Percentiles rank a stretch among this genome's conserved stretches.
These are phyloP conservation scores for Mucor velutinosus DNA, from an alignment of 371 early-diverging fungal species.

Conservation along the genomic window DNA sequence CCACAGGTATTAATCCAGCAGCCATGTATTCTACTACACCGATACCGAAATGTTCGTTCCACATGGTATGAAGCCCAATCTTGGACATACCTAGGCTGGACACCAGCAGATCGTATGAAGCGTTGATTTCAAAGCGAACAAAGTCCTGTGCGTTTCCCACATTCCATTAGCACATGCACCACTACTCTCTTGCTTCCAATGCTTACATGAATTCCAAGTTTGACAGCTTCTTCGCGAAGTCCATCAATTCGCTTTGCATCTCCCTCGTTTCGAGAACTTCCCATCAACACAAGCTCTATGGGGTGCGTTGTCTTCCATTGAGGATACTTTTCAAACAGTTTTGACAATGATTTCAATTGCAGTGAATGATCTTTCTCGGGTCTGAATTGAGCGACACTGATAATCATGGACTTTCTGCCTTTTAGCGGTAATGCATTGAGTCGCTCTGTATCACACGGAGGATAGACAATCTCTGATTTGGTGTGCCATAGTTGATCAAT, in stretches of 20 bases:
- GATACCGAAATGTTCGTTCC: conserved; percentile 98
- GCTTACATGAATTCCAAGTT: conserved; percentile 60
- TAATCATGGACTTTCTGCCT: conserved; percentile 58
- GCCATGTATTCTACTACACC: conserved; percentile 97
- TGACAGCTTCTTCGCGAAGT: conserved; percentile 51
- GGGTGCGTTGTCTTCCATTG: conserved; percentile 36
- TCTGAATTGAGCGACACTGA: conserved; percentile 94
- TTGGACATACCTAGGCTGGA: conserved; percentile 59
- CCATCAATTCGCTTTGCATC: conserved; percentile 74
- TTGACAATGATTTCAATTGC: conserved; percentile 77
- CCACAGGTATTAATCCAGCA: conserved; percentile 88
- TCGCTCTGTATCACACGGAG: conserved; percentile 88
- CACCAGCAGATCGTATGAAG: conserved; percentile 67
- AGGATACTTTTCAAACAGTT: conserved; percentile 55
- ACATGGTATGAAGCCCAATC: conserved; percentile 94
- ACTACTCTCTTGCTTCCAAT: neutral
- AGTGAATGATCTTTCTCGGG: conserved; percentile 93
- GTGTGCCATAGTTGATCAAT: conserved; percentile 77
- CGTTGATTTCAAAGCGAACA: conserved; percentile 85
- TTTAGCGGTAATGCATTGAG: conserved; percentile 55
- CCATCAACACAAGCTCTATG: conserved; percentile 65
- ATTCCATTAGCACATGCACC: neutral
- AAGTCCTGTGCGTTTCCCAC: conserved; percentile 48
- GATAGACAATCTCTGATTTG: conserved; percentile 78
- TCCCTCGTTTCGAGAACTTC: conserved; percentile 81